Conservation (phyloP, 768 basidiomycete genomes). For the Leucogyrophana mollusca region DNA sequence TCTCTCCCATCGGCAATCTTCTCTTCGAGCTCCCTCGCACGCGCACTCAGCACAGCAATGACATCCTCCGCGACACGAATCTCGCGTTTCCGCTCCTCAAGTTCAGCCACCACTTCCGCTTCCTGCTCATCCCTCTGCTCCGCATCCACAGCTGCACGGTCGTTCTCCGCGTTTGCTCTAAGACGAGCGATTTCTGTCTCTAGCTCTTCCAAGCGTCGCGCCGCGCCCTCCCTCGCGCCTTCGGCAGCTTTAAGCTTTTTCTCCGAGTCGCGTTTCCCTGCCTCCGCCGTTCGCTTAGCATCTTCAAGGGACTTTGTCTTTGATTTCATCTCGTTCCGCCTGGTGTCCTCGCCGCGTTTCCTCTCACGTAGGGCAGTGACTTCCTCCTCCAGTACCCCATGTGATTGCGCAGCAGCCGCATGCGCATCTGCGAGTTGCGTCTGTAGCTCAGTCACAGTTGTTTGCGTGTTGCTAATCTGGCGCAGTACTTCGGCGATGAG, state of each 20-base stretch:
- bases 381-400: conserved; percentile 65
- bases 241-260: conserved; percentile 78
- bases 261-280: conserved; percentile 79
- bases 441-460: conserved; percentile 65
- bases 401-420: conserved; percentile 53
- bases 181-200: conserved; percentile 60
- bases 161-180: conserved; percentile 52
- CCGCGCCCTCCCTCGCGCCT: conserved; percentile 59
- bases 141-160: conserved; percentile 49
- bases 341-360: conserved; percentile 82
- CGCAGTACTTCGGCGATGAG: conserved; percentile 72
- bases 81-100: conserved; percentile 60
- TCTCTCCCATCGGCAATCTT: conserved; percentile 63
- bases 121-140: conserved; percentile 47
- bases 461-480: conserved; percentile 65
- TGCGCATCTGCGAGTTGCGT: conserved; percentile 67
- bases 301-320: conserved; percentile 88
- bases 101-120: conserved; percentile 36
- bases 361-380: conserved; percentile 69
- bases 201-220: conserved; percentile 54
- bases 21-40: conserved; percentile 75
- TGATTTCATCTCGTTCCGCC: conserved; percentile 74
- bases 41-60: conserved; percentile 56
- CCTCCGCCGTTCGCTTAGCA: conserved; percentile 78
- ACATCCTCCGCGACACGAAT: conserved; percentile 61